Evolutionary conservation across 208 protist genomes (phyloP).

Genomic region (Leishmania major): DNA sequence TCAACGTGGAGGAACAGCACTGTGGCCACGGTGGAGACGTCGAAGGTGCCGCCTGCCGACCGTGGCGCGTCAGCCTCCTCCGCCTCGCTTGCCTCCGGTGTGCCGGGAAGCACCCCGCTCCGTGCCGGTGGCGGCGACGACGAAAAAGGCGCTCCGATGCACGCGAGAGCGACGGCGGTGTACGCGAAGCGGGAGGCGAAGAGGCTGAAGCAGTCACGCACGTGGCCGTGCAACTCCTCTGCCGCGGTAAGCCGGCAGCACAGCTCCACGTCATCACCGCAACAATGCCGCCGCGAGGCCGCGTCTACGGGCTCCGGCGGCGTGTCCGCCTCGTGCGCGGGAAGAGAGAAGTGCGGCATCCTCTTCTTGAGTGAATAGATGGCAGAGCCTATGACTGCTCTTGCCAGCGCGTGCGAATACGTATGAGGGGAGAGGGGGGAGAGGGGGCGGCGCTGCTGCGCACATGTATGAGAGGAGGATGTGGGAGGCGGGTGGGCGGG

Average conservation of each 20-base stretch:
- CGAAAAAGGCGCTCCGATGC: background rate
- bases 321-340: background rate
- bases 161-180: background rate
- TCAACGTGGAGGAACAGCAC: slow-evolving; percentile 16
- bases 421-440: background rate
- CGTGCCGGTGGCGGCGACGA: background rate
- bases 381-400: background rate
- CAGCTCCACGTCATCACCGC: background rate
- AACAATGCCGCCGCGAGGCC: background rate
- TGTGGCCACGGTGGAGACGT: slow-evolving; percentile 7
- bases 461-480: background rate
- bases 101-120: background rate
- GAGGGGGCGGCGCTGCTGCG: background rate
- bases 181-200: slow-evolving; percentile 28
- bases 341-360: background rate
- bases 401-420: background rate
- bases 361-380: background rate
- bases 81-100: background rate
- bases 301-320: background rate
- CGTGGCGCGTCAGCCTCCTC: background rate
- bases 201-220: slow-evolving; percentile 48
- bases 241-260: slow-evolving; percentile 23
- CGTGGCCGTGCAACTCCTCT: slow-evolving; percentile 49
- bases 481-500: background rate
- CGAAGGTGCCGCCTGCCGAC: background rate